Evolutionary conservation across 192 early-diverging fungal species (phyloP).

Genomic region (Bifiguratus adelaidae): DNA sequence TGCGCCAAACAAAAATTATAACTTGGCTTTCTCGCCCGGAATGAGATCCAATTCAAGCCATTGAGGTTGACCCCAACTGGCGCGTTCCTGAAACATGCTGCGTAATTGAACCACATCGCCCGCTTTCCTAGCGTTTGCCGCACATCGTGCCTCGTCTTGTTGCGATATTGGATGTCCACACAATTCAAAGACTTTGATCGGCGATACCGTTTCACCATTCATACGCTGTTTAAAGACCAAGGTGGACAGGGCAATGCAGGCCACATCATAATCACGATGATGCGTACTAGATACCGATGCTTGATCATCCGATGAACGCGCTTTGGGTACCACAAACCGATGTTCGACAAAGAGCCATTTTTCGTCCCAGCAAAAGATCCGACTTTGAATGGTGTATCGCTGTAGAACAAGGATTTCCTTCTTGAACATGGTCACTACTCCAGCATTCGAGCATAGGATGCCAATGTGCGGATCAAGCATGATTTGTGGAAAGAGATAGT

Average conservation of each 20-base stretch:
- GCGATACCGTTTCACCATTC: conserved; percentile 10
- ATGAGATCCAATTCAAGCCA: no score
- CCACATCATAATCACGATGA: not conserved
- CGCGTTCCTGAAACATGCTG: no score
- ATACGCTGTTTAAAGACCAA: conserved; percentile 12
- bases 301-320: not conserved
- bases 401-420: conserved; percentile 32
- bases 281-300: no score
- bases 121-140: no score
- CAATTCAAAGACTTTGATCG: conserved; percentile 4
- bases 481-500: conserved; percentile 4
- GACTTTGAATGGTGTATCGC: conserved; percentile 30
- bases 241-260: conserved; percentile 12
- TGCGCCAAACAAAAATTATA: no score
- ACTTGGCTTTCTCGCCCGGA: no score
- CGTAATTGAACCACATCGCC: no score
- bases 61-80: no score
- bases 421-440: conserved; percentile 32
- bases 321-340: conserved; percentile 10
- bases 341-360: conserved; percentile 39
- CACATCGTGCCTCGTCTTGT: no score
- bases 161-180: no score
- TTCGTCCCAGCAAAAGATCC: conserved; percentile 36
- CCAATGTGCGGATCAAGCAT: conserved; percentile 14
- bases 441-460: conserved; percentile 18